Evolutionary conservation across 2,329 filamentous ascomycete species (phyloP), one percentile per base, ranked within the genome.

Genomic region (Arthrobotrys entomopaga): DNA sequence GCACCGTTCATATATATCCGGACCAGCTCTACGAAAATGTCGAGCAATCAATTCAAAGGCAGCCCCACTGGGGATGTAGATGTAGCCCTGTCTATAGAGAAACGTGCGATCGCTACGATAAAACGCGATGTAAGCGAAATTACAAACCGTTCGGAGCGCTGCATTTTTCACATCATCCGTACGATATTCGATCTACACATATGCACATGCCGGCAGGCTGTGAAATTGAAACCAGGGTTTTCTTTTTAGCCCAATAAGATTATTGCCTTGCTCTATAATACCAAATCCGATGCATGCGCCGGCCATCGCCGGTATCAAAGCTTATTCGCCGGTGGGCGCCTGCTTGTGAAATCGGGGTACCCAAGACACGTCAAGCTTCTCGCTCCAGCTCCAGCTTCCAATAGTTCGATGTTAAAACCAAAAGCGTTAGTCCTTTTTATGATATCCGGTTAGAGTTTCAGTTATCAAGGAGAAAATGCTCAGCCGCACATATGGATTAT

Each of bases 61-160:
- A 5, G 8, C 20, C 29, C 10, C 38, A 15, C 56, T 34, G 7
- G 29, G 4, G 19, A 15, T 46, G 6, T 5, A 34, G 38, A 48
- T 59, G 34, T 48, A 57, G 42, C 53, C 53, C 42, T 59, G 15
- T 42, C 6, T 38, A 22, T 48, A 59, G 46, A 26, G 24, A 22
- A 57, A 8, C 56, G 46, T 42, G 26, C 40, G 56, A 19, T 59
- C 56, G 40, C 40, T 46, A 48, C 56, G 20, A 48, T 16, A 29
- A 19, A 15, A 48, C 24, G 40, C 42, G 56, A 59, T 20, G 20
- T 46, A 59, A 59, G 56, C 56, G 56, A 59, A 59, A 59, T 59
- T 59, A 48, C 48, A 48, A 59, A 29, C 42, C 19, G n/a, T 13
- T 48, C 26, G 40, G 26, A 5, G 42, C 42, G 13, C 56, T 57